Evolutionary conservation across 2,329 filamentous ascomycete species (phyloP).

Genomic region (Metarhizium sp.): DNA sequence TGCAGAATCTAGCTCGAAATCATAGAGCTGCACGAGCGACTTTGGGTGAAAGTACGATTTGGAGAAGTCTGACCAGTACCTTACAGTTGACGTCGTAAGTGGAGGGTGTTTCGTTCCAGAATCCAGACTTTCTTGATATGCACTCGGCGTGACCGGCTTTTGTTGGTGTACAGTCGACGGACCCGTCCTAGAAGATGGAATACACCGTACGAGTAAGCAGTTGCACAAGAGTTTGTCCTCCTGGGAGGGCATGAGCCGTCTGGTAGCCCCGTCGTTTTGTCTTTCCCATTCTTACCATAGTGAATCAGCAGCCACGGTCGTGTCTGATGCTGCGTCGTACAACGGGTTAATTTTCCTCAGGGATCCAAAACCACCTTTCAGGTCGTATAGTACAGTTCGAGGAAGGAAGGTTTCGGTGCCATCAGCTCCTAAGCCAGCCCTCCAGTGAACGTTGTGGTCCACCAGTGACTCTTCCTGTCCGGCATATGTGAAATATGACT

Average conservation of each 20-base stretch:
- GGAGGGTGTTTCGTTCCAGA: conserved; percentile 55
- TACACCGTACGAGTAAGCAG: not conserved
- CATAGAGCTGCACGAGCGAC: conserved; percentile 77
- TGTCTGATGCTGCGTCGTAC: conserved; percentile 48
- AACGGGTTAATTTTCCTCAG: conserved; percentile 80
- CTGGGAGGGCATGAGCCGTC: not conserved
- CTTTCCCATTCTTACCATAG: conserved; percentile 21
- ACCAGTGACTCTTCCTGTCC: conserved; percentile 27
- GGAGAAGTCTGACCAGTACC: conserved; percentile 96
- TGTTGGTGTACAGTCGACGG: conserved; percentile 60
- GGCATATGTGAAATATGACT: conserved; percentile 93
- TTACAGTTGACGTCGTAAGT: conserved; percentile 62
- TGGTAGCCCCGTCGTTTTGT: not conserved
- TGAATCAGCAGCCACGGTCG: conserved; percentile 19
- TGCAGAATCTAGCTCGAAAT: conserved; percentile 74
- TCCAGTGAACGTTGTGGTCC: conserved; percentile 67
- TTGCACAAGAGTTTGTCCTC: not conserved
- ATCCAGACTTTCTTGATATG: conserved; percentile 75
- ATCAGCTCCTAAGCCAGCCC: conserved; percentile 71
- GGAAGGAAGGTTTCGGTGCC: conserved; percentile 89
- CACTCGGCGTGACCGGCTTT: conserved; percentile 55
- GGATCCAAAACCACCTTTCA: conserved; percentile 88
- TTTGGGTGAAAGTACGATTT: conserved; percentile 85
- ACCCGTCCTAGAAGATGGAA: conserved; percentile 44
- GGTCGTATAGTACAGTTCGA: conserved; percentile 83